Conservation (phyloP, 2,329 filamentous ascomycete species). For the Aspergillus sergii region DNA sequence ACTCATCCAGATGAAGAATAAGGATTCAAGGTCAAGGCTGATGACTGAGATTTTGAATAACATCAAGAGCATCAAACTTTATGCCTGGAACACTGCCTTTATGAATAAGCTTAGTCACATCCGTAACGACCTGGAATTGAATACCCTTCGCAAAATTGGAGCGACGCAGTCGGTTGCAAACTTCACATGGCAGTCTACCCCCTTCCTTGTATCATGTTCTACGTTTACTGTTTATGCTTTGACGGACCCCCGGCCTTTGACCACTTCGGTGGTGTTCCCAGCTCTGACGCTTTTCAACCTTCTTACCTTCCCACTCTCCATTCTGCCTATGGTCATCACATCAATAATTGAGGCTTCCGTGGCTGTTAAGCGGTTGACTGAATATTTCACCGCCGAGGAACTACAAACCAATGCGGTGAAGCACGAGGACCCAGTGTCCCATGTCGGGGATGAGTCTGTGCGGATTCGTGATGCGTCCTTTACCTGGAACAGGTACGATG, state of each 20-base stretch:
- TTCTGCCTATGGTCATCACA: conserved; percentile 97
- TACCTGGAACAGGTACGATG: conserved; percentile 87
- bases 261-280: conserved; percentile 94
- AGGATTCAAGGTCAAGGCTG: conserved; percentile 86
- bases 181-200: conserved; percentile 97
- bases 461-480: conserved; percentile 83
- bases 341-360: conserved; percentile 95
- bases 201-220: conserved; percentile 94
- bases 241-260: conserved; percentile 76
- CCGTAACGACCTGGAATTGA: conserved; percentile 91
- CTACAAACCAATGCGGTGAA: conserved; percentile 82
- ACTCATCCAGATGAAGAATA: conserved; percentile 98
- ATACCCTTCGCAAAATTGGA: conserved; percentile 93
- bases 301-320: conserved; percentile 88
- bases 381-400: conserved; percentile 85
- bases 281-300: conserved; percentile 92
- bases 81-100: conserved; percentile 95
- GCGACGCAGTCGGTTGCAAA: conserved; percentile 92
- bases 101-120: conserved; percentile 97
- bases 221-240: conserved; percentile 95
- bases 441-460: conserved; percentile 82
- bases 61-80: conserved; percentile 99
- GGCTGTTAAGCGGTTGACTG: conserved; percentile 80
- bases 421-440: conserved; percentile 68
- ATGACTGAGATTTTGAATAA: conserved; percentile 99